Conservation (phyloP, 106 monocot genomes). For the Amphibolis antarctica region DNA sequence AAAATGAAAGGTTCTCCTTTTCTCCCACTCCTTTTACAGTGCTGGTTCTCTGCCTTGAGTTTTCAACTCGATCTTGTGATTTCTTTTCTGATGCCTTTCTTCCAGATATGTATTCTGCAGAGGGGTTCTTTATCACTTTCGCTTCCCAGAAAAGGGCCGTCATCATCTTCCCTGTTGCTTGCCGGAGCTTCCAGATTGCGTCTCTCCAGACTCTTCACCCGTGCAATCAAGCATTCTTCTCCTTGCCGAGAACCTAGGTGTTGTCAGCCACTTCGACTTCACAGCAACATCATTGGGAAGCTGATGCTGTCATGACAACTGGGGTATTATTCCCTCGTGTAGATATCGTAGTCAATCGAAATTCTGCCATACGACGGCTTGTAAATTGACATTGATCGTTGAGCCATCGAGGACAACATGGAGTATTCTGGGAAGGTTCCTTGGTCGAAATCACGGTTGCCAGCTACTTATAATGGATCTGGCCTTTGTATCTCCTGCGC, state of each 20-base stretch:
- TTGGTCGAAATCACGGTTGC: neutral
- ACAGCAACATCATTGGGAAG: slow-evolving; percentile 10
- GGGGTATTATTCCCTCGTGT: neutral
- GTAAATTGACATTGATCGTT: slow-evolving; percentile 1
- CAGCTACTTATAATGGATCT: neutral
- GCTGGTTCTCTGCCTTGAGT: neutral
- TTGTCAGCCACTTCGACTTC: slow-evolving; percentile 35
- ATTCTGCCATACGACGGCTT: slow-evolving; percentile 3
- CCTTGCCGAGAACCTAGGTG: slow-evolving; percentile 50
- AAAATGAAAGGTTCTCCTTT: neutral
- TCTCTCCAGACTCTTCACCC: slow-evolving; percentile 42
- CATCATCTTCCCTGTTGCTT: slow-evolving; percentile 43
- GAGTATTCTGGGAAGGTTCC: neutral
- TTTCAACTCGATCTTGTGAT: neutral
- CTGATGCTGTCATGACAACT: slow-evolving; percentile 12
- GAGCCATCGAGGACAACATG: neutral
- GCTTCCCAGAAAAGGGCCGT: slow-evolving; percentile 11
- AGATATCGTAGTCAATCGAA: slow-evolving; percentile 6
- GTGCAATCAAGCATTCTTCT: slow-evolving; percentile 29
- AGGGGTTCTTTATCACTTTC: slow-evolving; percentile 37
- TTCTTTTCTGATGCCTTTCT: neutral
- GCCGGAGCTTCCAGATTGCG: slow-evolving; percentile 45
- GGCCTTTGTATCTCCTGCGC: neutral
- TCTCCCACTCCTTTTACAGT: neutral
- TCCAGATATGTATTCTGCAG: slow-evolving; percentile 80